Evolutionary conservation across 768 basidiomycete species (phyloP), one percentile per base, ranked within the genome.

Genomic region (Amanita phalloides): DNA sequence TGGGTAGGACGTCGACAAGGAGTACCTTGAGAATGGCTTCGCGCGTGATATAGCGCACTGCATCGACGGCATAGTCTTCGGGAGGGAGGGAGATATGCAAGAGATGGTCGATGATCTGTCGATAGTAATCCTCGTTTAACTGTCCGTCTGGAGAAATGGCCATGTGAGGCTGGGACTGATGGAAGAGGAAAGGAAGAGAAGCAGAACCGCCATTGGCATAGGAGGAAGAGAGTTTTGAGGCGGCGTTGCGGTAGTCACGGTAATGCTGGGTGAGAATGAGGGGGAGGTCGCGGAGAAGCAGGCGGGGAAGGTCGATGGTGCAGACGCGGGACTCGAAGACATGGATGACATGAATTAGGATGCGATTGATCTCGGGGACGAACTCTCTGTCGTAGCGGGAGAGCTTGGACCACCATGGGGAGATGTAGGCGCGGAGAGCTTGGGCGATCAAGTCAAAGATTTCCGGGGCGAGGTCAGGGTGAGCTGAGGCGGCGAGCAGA

Each of bases 401-500:
- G 49, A 92, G 74, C 60, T 81, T 87, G 30, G 84, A 73, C 86
- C 90, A 93, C 90, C 90, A 93, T 1, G 86, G 84, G 44, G 81
- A 78, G 35, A 93, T 79, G 59, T 75, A 86, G 5, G 88, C 88
- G 32, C 90, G 77, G 21, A 93, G 73, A 8, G 82, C 76, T 53
- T 91, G 82, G 0, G 90, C 89, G 30, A 90, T 71, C 53, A 90
- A 73, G 65, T 91, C 85, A 60, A 91, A 90, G 4, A 86, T 65
- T 61, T 86, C 85, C 4, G 74, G 71, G 51, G 77, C 74, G 53
- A 92, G 76, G 45, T 86, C 81, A 21, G 73, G 71, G 0, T 70
- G 69, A 10, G 60, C 51, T 0, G 71, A 66, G 0, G 75, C 66
- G 25, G 68, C 63, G 52, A 86, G 74, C 21, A 86, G 65, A 8